A percentile compares a stretch with the other conserved stretches of the same genome.
Evolutionary conservation across 208 protist species (phyloP).

Genomic region (Angomonas deanei): DNA sequence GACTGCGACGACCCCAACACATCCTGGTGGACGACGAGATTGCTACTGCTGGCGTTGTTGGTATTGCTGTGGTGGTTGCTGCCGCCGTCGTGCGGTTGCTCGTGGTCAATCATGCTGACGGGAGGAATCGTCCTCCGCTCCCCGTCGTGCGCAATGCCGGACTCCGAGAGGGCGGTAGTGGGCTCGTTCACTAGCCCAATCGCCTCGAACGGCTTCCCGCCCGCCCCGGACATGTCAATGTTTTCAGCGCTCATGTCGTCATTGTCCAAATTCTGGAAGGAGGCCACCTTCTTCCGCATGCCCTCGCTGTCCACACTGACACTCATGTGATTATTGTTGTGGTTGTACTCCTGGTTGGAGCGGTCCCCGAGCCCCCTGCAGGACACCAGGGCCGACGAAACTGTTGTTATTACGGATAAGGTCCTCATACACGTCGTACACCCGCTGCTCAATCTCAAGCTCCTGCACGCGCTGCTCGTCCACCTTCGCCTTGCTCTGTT

Average conservation of each 20-base stretch:
- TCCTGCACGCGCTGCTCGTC: conserved; percentile 41
- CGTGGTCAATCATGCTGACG: neutral
- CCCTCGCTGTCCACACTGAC: neutral
- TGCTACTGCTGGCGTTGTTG: neutral
- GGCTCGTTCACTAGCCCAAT: too few species aligned
- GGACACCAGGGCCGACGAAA: conserved; percentile 5
- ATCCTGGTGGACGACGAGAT: neutral
- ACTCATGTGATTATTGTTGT: neutral
- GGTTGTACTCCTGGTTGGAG: neutral
- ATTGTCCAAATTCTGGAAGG: neutral
- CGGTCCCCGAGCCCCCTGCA: neutral
- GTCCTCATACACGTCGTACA: conserved; percentile 46
- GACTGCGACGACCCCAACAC: neutral
- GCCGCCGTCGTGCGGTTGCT: neutral
- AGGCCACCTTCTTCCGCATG: neutral
- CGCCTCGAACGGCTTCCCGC: too few species aligned
- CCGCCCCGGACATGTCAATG: too few species aligned
- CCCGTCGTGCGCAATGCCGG: neutral
- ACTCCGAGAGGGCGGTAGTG: neutral
- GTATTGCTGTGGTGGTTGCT: too few species aligned
- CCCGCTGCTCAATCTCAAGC: conserved; percentile 47
- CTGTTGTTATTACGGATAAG: conserved; percentile 42
- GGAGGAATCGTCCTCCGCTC: neutral
- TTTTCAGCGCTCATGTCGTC: neutral
- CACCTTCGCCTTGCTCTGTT: conserved; percentile 28